Evolutionary conservation across 2,329 filamentous ascomycete species (phyloP).

Genomic region (Colletotrichum trifolii): DNA sequence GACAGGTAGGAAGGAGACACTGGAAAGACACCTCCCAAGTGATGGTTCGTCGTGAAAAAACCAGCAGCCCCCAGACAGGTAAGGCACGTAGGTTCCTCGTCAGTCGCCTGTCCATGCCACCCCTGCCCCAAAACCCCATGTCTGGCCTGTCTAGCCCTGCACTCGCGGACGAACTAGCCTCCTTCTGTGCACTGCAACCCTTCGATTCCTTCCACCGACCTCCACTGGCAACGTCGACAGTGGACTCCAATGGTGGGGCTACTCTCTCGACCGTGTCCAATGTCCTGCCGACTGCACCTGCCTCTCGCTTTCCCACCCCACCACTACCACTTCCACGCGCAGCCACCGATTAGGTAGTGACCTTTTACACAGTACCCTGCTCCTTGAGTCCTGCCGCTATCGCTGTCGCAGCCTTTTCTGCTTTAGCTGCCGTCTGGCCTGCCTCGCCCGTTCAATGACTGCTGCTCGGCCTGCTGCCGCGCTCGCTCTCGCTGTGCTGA

Average conservation of each 20-base stretch:
- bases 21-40: too few relatives aligned
- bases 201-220: constrained; percentile 35
- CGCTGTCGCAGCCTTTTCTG: too few relatives aligned
- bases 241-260: constrained; percentile 24
- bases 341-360: too few relatives aligned
- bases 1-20: too few relatives aligned
- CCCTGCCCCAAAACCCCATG: constrained; percentile 34
- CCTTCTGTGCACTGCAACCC: constrained; percentile 36
- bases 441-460: too few relatives aligned
- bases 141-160: constrained; percentile 34
- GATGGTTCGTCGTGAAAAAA: too few relatives aligned
- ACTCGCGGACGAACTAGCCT: constrained; percentile 32
- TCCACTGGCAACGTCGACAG: constrained; percentile 32
- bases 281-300: too few relatives aligned
- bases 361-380: too few relatives aligned
- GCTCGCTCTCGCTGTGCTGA: neutral
- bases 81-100: constrained; percentile 5
- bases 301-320: constrained; percentile 1
- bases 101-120: constrained; percentile 17
- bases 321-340: constrained; percentile 6
- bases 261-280: constrained; percentile 16
- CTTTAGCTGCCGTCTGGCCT: too few relatives aligned
- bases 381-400: too few relatives aligned
- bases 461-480: too few relatives aligned
- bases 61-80: neutral